These are phyloP conservation scores for Colletotrichum tabaci DNA, from an alignment of 2,329 filamentous ascomycete genomes.

Conservation along the genomic window DNA sequence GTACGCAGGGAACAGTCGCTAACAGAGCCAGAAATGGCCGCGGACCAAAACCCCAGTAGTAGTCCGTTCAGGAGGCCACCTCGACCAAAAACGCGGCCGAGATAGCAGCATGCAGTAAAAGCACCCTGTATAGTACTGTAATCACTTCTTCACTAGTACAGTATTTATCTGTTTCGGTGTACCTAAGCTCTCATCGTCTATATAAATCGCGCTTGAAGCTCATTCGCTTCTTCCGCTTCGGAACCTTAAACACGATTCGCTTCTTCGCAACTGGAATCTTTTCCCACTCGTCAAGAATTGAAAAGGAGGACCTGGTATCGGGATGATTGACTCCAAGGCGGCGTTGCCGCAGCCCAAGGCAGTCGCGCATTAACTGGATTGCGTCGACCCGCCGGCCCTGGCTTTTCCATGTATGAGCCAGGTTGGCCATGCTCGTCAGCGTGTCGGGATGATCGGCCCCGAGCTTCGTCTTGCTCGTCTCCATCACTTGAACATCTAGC, in stretches of 20 bases:
- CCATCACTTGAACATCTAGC: background rate
- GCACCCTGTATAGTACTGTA: too few relatives aligned
- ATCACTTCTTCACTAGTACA: too few relatives aligned
- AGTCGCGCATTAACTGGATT: constrained; percentile 45
- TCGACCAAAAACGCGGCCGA: too few relatives aligned
- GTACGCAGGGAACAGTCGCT: too few relatives aligned
- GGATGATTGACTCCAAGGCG: background rate
- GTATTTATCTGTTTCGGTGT: too few relatives aligned
- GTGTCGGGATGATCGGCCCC: background rate
- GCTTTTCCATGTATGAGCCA: constrained; percentile 3
- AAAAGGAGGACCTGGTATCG: background rate
- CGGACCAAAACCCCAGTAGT: too few relatives aligned
- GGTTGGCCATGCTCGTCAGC: background rate
- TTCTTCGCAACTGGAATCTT: background rate
- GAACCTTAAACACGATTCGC: background rate
- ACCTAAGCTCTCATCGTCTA: background rate
- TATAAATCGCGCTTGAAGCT: background rate
- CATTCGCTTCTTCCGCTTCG: background rate
- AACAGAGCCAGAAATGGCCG: too few relatives aligned
- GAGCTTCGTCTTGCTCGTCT: background rate
- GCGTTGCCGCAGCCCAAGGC: constrained; percentile 16
- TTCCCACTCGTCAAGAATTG: background rate
- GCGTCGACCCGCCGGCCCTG: constrained; percentile 2
- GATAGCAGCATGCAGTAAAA: too few relatives aligned
- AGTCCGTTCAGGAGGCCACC: too few relatives aligned